Evolutionary conservation across 163 green algal species (phyloP).

Genomic region (Prototheca cutis): DNA sequence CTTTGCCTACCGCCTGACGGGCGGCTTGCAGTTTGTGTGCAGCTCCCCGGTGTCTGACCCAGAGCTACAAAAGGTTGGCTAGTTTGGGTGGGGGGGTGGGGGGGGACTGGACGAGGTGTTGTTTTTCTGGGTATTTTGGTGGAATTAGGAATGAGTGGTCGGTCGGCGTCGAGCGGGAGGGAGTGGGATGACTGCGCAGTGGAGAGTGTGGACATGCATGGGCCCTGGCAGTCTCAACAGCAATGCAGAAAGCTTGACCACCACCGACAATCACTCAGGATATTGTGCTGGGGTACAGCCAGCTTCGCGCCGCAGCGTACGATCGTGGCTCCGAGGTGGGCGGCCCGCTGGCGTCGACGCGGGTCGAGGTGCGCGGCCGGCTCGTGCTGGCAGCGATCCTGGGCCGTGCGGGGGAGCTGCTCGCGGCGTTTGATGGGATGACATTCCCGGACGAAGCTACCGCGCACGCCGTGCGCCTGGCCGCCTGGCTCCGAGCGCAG

Average conservation of each 20-base stretch:
- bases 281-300: constrained; percentile 15
- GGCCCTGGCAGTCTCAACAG: too few relatives aligned
- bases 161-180: too few relatives aligned
- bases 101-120: too few relatives aligned
- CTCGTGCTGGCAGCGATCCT: constrained; percentile 26
- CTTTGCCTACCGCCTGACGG: constrained; percentile 22
- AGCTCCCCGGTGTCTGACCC: constrained; percentile 3
- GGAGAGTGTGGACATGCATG: too few relatives aligned
- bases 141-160: too few relatives aligned
- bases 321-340: constrained; percentile 15
- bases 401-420: constrained; percentile 34
- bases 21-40: constrained; percentile 30
- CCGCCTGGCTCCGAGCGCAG: constrained; percentile 14
- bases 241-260: too few relatives aligned
- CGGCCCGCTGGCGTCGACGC: constrained; percentile 25
- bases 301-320: constrained; percentile 25
- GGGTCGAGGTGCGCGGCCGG: constrained; percentile 14
- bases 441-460: constrained; percentile 20
- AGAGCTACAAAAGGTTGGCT: constrained; percentile 9
- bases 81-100: constrained; percentile 2
- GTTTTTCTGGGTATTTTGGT: neutral
- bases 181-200: too few relatives aligned
- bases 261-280: constrained; percentile 4
- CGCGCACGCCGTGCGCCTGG: constrained; percentile 17
- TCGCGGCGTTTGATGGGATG: constrained; percentile 32